These are phyloP conservation scores for Brettanomyces bruxellensis DNA, from an alignment of 805 yeast species.

Conservation along the genomic window DNA sequence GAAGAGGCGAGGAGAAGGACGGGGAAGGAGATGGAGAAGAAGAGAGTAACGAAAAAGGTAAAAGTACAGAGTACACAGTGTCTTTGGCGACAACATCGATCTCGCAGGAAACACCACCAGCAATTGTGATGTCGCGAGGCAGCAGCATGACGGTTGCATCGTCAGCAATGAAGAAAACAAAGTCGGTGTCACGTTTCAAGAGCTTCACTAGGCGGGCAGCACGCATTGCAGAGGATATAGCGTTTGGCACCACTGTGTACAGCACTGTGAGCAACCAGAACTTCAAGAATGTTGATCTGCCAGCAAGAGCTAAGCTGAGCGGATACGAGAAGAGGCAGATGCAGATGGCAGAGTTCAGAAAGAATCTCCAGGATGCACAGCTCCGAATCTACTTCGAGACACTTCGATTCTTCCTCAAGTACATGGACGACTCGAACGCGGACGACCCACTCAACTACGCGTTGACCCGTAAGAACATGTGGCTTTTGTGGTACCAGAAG, in stretches of 20 bases:
- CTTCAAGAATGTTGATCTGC: too few relatives aligned
- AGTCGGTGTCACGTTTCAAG: slow-evolving; percentile 2
- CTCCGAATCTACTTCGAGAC: slow-evolving; percentile 20
- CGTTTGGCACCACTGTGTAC: slow-evolving; percentile 19
- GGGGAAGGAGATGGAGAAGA: too few relatives aligned
- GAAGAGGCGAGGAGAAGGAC: too few relatives aligned
- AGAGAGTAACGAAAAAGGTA: too few relatives aligned
- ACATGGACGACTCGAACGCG: slow-evolving; percentile 23
- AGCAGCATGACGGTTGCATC: too few relatives aligned
- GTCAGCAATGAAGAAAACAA: too few relatives aligned
- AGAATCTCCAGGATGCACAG: slow-evolving; percentile 12
- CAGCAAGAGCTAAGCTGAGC: too few relatives aligned
- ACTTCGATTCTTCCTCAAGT: slow-evolving; percentile 22
- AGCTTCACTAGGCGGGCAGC: slow-evolving; percentile 21
- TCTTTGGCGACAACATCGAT: too few relatives aligned
- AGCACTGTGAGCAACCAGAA: too few relatives aligned
- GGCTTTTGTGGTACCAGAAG: slow-evolving; percentile 21
- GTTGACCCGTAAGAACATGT: slow-evolving; percentile 22
- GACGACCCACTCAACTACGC: slow-evolving; percentile 25
- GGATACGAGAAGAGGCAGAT: slow-evolving; percentile 3
- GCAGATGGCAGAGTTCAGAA: slow-evolving; percentile 9
- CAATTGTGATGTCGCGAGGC: too few relatives aligned
- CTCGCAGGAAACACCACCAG: too few relatives aligned
- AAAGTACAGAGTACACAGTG: too few relatives aligned
- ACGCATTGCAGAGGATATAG: slow-evolving; percentile 23